These are phyloP conservation scores for Debaryomyces fabryi DNA, from an alignment of 1,139 yeast species.

Conservation along the genomic window DNA sequence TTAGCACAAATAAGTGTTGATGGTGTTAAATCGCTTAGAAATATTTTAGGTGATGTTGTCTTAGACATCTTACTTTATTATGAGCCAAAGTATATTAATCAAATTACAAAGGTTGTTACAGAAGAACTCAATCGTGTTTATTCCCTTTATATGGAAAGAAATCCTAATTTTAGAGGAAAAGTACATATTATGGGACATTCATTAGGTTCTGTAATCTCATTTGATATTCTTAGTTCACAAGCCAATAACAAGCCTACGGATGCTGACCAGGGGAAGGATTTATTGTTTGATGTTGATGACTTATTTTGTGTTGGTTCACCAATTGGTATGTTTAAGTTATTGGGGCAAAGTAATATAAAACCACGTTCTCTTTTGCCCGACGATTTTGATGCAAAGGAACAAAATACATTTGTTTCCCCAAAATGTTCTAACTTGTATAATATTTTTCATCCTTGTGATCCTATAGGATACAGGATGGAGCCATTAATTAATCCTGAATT, in stretches of 20 bases:
- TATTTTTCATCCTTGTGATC: conserved; percentile 86
- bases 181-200: conserved; percentile 90
- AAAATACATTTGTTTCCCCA: conserved; percentile 38
- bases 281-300: conserved; percentile 73
- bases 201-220: conserved; percentile 81
- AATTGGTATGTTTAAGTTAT: conserved; percentile 78
- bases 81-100: conserved; percentile 69
- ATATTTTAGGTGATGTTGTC: conserved; percentile 81
- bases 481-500: conserved; percentile 67
- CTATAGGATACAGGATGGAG: conserved; percentile 83
- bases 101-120: conserved; percentile 67
- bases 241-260: conserved; percentile 32
- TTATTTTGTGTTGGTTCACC: conserved; percentile 89
- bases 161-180: conserved; percentile 78
- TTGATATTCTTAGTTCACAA: conserved; percentile 73
- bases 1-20: conserved; percentile 77
- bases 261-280: conserved; percentile 28
- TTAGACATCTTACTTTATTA: conserved; percentile 84
- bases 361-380: conserved; percentile 33
- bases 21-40: conserved; percentile 76
- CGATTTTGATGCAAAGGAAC: conserved; percentile 22
- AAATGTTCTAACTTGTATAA: conserved; percentile 68
- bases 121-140: conserved; percentile 73
- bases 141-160: conserved; percentile 55
- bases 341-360: conserved; percentile 58